Percentiles rank a stretch among this genome's conserved stretches.
phyloP scores from a whole-genome alignment of 345 rosid species.

The Citrus unshiu region DNA sequence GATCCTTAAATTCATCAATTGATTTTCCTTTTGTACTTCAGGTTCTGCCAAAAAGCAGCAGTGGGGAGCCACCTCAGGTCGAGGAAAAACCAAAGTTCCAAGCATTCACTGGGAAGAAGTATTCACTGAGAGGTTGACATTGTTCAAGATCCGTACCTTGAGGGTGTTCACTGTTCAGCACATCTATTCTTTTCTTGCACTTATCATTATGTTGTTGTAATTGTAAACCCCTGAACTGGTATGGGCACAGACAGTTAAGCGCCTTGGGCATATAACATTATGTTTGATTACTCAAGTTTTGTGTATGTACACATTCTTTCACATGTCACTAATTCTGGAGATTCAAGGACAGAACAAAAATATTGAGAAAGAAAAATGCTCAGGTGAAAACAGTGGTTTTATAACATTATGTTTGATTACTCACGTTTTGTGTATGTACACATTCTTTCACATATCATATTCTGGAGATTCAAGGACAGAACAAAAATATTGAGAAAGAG shows the following conservation, averaged over 20 bases:
- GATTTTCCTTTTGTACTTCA: slow-evolving; percentile 13
- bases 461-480: no score
- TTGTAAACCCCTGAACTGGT: neutral
- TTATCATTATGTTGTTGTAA: no score
- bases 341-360: neutral
- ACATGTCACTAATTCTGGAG: no score
- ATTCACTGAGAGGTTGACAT: slow-evolving; percentile 40
- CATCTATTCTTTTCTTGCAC: neutral
- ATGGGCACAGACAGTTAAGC: neutral
- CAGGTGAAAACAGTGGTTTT: neutral
- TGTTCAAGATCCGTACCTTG: neutral
- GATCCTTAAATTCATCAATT: neutral
- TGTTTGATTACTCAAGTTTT: neutral
- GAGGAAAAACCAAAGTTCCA: slow-evolving; percentile 46
- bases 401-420: neutral
- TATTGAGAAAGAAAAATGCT: neutral
- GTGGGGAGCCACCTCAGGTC: slow-evolving; percentile 27
- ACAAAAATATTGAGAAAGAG: neutral
- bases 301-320: neutral
- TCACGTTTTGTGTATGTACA: neutral
- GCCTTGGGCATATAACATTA: neutral
- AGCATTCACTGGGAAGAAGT: slow-evolving; percentile 67
- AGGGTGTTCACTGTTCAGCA: neutral
- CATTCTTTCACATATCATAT: no score
- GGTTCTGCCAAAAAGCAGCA: slow-evolving; percentile 30